Conservation (phyloP, 2,329 filamentous ascomycete genomes). For the Penicillium freii region DNA sequence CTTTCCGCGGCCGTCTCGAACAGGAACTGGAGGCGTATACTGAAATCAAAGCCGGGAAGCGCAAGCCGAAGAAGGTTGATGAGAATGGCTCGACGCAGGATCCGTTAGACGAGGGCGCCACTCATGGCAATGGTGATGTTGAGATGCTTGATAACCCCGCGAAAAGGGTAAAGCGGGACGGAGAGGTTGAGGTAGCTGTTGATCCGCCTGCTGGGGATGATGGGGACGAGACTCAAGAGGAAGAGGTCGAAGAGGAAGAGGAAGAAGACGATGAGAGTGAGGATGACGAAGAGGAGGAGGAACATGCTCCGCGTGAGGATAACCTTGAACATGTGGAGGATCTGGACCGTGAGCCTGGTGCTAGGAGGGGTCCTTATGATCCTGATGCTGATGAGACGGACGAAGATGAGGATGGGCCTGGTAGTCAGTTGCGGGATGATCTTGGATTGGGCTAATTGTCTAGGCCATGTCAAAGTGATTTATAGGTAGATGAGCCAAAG, state of each 20-base stretch:
- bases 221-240: conserved; percentile 27
- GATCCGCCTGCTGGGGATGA: conserved; percentile 3
- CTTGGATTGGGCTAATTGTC: conserved; percentile 28
- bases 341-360: conserved; percentile 31
- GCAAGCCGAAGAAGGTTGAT: conserved; percentile 47
- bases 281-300: conserved; percentile 23
- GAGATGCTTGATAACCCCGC: conserved; percentile 25
- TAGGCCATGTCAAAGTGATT: background rate
- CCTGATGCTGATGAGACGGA: conserved; percentile 38
- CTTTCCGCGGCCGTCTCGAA: conserved; percentile 58
- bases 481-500: background rate
- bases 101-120: background rate
- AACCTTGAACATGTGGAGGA: conserved; percentile 31
- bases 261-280: conserved; percentile 26
- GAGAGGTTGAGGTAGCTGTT: conserved; percentile 10
- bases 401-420: conserved; percentile 33
- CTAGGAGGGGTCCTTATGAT: conserved; percentile 25
- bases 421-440: conserved; percentile 33
- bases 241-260: conserved; percentile 26
- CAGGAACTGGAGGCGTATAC: conserved; percentile 55
- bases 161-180: conserved; percentile 24
- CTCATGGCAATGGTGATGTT: conserved; percentile 20
- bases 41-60: conserved; percentile 45
- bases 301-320: conserved; percentile 7
- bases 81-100: conserved; percentile 34